Percentiles rank a stretch among this genome's conserved stretches.
These are phyloP conservation scores for Globisporangium ultimum DNA, from an alignment of 352 stramenopile species.

Conservation along the genomic window DNA sequence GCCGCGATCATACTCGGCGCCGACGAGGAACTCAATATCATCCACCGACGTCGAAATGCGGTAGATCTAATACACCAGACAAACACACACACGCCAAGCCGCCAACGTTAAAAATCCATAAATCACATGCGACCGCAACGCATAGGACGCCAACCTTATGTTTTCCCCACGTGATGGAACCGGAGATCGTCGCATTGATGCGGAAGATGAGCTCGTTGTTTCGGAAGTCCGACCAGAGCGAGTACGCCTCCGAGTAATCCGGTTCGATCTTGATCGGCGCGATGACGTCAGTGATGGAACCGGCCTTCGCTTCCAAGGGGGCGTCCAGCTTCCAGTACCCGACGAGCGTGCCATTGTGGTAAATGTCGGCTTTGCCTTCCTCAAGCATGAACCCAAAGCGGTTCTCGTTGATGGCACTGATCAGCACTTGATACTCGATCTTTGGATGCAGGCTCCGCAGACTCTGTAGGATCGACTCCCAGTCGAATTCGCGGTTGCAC, in stretches of 20 bases:
- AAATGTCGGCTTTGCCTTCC: slow-evolving; percentile 72
- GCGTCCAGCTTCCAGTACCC: slow-evolving; percentile 68
- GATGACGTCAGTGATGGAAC: slow-evolving; percentile 77
- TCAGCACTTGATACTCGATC: slow-evolving; percentile 83
- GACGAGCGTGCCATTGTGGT: slow-evolving; percentile 70
- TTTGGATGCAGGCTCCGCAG: slow-evolving; percentile 69
- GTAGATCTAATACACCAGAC: slow-evolving; percentile 51
- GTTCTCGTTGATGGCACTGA: slow-evolving; percentile 88
- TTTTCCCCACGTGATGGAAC: slow-evolving; percentile 77
- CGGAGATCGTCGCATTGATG: slow-evolving; percentile 77
- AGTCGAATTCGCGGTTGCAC: slow-evolving; percentile 88
- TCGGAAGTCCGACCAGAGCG: slow-evolving; percentile 69
- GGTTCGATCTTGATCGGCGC: slow-evolving; percentile 69
- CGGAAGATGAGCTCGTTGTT: slow-evolving; percentile 75
- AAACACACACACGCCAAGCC: not conserved
- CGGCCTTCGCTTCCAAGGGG: slow-evolving; percentile 61
- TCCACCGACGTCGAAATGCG: slow-evolving; percentile 69
- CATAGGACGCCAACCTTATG: slow-evolving; percentile 52
- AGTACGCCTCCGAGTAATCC: slow-evolving; percentile 55
- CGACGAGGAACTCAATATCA: slow-evolving; percentile 83
- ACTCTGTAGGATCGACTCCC: slow-evolving; percentile 82
- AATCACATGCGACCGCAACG: too few relatives aligned
- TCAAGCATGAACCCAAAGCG: slow-evolving; percentile 82
- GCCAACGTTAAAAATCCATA: not conserved
- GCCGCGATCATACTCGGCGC: slow-evolving; percentile 79